These are phyloP conservation scores for Desmodesmus armatus DNA, from an alignment of 139 green algal genomes.

Conservation along the genomic window DNA sequence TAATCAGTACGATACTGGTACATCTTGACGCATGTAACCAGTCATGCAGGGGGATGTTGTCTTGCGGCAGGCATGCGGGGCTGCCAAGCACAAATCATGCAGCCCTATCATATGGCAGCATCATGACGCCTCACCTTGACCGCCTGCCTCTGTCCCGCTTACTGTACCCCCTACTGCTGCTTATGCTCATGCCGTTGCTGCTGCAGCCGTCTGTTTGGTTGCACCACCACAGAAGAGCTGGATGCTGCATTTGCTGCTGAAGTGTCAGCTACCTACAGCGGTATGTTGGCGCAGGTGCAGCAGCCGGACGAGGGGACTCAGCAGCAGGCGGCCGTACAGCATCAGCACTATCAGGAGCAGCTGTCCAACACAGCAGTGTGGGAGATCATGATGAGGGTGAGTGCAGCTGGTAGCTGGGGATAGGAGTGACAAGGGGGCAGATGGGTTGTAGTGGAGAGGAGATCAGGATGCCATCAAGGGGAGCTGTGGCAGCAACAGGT, in stretches of 20 bases:
- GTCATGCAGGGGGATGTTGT: too few species aligned
- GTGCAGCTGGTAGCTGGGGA: too few species aligned
- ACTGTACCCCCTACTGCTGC: too few species aligned
- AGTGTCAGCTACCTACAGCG: conserved; percentile 25
- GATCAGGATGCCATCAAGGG: not conserved
- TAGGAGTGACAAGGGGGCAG: not conserved
- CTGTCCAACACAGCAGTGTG: conserved; percentile 31
- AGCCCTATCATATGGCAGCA: too few species aligned
- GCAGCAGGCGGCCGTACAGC: not conserved
- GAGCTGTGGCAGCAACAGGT: not conserved
- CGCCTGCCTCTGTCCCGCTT: too few species aligned
- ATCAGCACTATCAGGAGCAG: conserved; percentile 12
- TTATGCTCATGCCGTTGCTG: not conserved
- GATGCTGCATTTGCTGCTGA: conserved; percentile 38
- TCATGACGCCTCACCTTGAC: too few species aligned
- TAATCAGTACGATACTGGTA: too few species aligned
- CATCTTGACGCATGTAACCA: too few species aligned
- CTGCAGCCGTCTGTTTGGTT: conserved; percentile 22
- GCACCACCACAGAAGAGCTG: conserved; percentile 14
- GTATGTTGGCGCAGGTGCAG: conserved; percentile 11
- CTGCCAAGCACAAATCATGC: too few species aligned
- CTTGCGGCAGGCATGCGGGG: too few species aligned
- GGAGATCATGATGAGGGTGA: conserved; percentile 46
- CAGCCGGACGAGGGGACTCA: conserved; percentile 2
- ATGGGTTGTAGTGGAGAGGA: not conserved